phyloP scores from a whole-genome alignment of 768 basidiomycete species.

The Coprinellus aureogranulatus region DNA sequence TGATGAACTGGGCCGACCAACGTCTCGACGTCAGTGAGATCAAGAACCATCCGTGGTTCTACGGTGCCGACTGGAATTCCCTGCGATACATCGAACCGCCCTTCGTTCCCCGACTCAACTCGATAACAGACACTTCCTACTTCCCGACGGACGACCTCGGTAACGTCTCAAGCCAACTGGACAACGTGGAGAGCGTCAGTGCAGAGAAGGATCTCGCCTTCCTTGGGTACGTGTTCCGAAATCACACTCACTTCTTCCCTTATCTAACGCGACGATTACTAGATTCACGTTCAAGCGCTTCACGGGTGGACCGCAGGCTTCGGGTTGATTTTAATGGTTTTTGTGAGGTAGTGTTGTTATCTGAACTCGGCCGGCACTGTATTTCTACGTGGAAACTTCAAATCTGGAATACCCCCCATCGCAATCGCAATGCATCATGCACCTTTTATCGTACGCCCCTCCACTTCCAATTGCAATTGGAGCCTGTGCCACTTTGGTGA shows the following conservation, averaged over 20 bases:
- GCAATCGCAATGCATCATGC: too few relatives aligned
- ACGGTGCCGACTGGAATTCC: slow-evolving; percentile 90
- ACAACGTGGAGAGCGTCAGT: slow-evolving; percentile 57
- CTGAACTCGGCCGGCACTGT: slow-evolving; percentile 3
- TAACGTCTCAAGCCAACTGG: slow-evolving; percentile 59
- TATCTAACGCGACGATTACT: slow-evolving; percentile 25
- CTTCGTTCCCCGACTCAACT: slow-evolving; percentile 90
- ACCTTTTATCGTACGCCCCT: too few relatives aligned
- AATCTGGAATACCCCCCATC: too few relatives aligned
- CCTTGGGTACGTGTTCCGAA: slow-evolving; percentile 48
- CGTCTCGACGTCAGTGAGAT: slow-evolving; percentile 81
- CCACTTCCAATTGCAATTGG: too few relatives aligned
- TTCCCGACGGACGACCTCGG: slow-evolving; percentile 95
- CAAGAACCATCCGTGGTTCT: slow-evolving; percentile 95
- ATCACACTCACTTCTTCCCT: slow-evolving; percentile 1
- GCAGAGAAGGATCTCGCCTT: slow-evolving; percentile 70
- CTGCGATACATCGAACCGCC: slow-evolving; percentile 87
- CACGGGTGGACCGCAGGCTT: slow-evolving; percentile 35
- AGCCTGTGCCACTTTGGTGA: too few relatives aligned
- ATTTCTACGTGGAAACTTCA: slow-evolving; percentile 8
- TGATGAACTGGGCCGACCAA: slow-evolving; percentile 81
- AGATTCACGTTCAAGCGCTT: slow-evolving; percentile 88
- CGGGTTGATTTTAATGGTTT: slow-evolving; percentile 20
- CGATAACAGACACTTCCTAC: slow-evolving; percentile 91
- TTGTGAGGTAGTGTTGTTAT: neutral